A percentile compares a stretch with the other conserved stretches of the same genome.
Conservation (phyloP, 2,329 filamentous ascomycete species). For the Monosporascus sp. region DNA sequence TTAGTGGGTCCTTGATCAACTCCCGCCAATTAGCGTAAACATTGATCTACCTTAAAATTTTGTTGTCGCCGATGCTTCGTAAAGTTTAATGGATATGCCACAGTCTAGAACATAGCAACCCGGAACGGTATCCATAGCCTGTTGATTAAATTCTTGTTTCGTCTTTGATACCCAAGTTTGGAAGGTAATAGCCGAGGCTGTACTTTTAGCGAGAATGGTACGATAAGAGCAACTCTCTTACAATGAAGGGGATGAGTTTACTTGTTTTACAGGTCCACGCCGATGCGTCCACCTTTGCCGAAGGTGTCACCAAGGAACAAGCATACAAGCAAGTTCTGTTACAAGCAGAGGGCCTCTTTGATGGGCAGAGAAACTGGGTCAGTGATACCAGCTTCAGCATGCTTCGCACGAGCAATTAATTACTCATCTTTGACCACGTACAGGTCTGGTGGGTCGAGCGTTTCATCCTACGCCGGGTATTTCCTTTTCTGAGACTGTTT, state of each 20-base stretch:
- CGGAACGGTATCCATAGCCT: too few relatives aligned
- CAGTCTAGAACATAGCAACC: too few relatives aligned
- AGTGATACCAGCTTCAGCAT: slow-evolving; percentile 14
- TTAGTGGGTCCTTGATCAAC: too few relatives aligned
- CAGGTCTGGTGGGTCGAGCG: slow-evolving; percentile 35
- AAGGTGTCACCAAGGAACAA: slow-evolving; percentile 62
- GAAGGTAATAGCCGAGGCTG: too few relatives aligned
- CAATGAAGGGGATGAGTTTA: background rate
- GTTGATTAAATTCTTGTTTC: too few relatives aligned
- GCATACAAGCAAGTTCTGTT: slow-evolving; percentile 70
- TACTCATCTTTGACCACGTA: slow-evolving; percentile 6
- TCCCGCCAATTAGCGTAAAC: too few relatives aligned
- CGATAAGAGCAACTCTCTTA: background rate
- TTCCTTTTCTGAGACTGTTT: slow-evolving; percentile 1
- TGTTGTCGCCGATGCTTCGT: too few relatives aligned
- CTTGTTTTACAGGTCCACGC: slow-evolving; percentile 58
- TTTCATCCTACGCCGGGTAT: background rate
- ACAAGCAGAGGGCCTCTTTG: slow-evolving; percentile 63
- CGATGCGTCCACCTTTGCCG: slow-evolving; percentile 68
- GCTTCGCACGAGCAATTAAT: slow-evolving; percentile 8
- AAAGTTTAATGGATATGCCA: too few relatives aligned
- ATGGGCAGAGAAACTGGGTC: slow-evolving; percentile 77
- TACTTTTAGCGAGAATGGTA: background rate
- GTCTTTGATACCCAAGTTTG: too few relatives aligned
- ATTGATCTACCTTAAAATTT: too few relatives aligned